Evolutionary conservation across 2,329 filamentous ascomycete genomes (phyloP), one percentile per base, ranked within the genome.

Genomic region (Ceratocystis alfenasii): DNA sequence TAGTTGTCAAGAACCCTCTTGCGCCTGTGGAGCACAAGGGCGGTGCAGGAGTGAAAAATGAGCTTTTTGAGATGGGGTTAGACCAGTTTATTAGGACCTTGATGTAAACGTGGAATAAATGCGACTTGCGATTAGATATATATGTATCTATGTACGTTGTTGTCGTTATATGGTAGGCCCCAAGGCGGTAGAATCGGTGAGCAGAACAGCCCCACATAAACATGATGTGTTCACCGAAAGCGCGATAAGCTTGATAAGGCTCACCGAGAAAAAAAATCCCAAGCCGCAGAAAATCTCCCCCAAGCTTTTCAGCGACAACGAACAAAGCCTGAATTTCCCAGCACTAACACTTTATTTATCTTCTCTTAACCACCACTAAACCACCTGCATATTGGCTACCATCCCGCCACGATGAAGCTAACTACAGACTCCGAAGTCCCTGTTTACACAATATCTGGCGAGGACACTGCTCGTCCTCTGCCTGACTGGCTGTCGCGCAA

Each of bases 401-500:
- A 62, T 66, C 61, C 53, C 60, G 64, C 17, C 55, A 68, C 62
- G 28, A 93, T 93, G 89, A 90, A 91, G 79, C 83, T 92, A 74
- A 87, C 87, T 33, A 90, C 90, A 71, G 86, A 89, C 70, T 89
- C 90, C 69, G 82, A 87, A 57, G 88, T 96, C 68, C 89, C 89
- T 66, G 92, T 96, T 1, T 99, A 99, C 74, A 97, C 94, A 65
- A 89, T 99, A 72, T 91, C 93, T 46, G 95, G 94, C 70, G 90
- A 90, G 44, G 90, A 90, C 45, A 93, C 90, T 20, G 88, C 90
- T 5, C 84, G 93, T 30, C 89, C 90, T 22, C 81, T 99, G 36
- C 94, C 94, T 68, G 94, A 99, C 77, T 99, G 94, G 92, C 88
- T 99, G 68, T 88, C 91, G 44, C 84, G 90, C 70, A 87, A 90